Evolutionary conservation across 306 rosid genomes (phyloP).

Genomic region (Prinsepia uniflora): DNA sequence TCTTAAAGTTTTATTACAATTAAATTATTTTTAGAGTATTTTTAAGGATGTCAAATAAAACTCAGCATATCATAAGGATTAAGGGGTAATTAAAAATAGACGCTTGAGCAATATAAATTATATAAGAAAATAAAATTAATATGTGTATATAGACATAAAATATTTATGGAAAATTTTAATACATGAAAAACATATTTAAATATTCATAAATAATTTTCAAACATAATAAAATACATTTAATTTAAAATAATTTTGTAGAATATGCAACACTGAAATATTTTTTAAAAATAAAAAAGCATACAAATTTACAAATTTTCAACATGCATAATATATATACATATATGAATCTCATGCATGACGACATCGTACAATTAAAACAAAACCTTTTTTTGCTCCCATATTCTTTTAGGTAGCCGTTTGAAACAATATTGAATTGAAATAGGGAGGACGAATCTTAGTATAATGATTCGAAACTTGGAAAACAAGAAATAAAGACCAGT

Average conservation of each 20-base stretch:
- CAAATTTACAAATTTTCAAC: no score
- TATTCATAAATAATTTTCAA: no score
- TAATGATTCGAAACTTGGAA: conserved; percentile 3
- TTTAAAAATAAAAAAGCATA: no score
- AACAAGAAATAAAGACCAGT: background rate
- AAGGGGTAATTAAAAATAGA: background rate
- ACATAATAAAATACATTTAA: no score
- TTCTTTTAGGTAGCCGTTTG: background rate
- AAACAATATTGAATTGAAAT: background rate
- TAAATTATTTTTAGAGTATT: background rate
- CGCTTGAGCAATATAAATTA: background rate
- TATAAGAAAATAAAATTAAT: background rate
- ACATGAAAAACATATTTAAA: background rate
- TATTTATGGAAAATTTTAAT: background rate
- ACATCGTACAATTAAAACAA: no score
- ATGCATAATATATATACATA: no score
- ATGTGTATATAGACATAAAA: no score
- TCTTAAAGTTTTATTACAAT: background rate
- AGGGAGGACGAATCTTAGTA: background rate
- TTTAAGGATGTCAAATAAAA: background rate
- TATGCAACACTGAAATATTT: no score
- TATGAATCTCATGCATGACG: no score
- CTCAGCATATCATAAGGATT: background rate
- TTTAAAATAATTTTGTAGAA: no score
- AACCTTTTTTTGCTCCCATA: no score